Conservation (phyloP, 352 stramenopile species). For the Phytophthora aleatoria region DNA sequence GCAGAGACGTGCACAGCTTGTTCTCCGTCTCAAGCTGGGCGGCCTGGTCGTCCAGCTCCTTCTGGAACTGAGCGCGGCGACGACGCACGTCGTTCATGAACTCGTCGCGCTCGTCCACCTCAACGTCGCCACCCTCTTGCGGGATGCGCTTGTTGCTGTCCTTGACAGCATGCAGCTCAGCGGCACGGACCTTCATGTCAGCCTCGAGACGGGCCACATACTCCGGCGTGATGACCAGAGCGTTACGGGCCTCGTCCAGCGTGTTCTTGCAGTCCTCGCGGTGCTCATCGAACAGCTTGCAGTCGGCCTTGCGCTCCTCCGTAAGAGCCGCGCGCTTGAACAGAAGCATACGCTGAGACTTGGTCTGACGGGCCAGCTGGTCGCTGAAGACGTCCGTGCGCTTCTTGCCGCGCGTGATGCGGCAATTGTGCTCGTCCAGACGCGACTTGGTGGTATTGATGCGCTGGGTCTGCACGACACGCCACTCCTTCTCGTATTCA, state of each 20-base stretch:
- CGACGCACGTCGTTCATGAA: slow-evolving; percentile 90
- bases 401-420: slow-evolving; percentile 83
- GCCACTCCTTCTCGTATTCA: slow-evolving; percentile 88
- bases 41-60: slow-evolving; percentile 81
- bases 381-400: slow-evolving; percentile 83
- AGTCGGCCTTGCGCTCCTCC: slow-evolving; percentile 84
- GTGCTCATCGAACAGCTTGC: slow-evolving; percentile 83
- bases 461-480: slow-evolving; percentile 67
- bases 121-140: slow-evolving; percentile 70
- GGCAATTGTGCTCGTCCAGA: slow-evolving; percentile 68
- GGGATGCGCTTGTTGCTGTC: slow-evolving; percentile 88
- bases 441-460: slow-evolving; percentile 66
- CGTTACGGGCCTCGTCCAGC: slow-evolving; percentile 71
- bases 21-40: slow-evolving; percentile 78
- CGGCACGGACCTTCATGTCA: slow-evolving; percentile 84
- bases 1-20: slow-evolving; percentile 76
- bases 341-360: slow-evolving; percentile 85
- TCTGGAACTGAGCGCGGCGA: slow-evolving; percentile 82
- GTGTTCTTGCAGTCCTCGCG: slow-evolving; percentile 84
- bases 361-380: slow-evolving; percentile 77
- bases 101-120: slow-evolving; percentile 83
- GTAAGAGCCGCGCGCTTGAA: slow-evolving; percentile 87
- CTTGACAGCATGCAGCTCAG: slow-evolving; percentile 74
- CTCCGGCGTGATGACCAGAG: slow-evolving; percentile 79
- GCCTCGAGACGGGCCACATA: slow-evolving; percentile 84